Percentiles rank a stretch among this genome's conserved stretches.
Evolutionary conservation across 2,329 filamentous ascomycete species (phyloP).

Genomic region (Coleophoma cylindrospora): DNA sequence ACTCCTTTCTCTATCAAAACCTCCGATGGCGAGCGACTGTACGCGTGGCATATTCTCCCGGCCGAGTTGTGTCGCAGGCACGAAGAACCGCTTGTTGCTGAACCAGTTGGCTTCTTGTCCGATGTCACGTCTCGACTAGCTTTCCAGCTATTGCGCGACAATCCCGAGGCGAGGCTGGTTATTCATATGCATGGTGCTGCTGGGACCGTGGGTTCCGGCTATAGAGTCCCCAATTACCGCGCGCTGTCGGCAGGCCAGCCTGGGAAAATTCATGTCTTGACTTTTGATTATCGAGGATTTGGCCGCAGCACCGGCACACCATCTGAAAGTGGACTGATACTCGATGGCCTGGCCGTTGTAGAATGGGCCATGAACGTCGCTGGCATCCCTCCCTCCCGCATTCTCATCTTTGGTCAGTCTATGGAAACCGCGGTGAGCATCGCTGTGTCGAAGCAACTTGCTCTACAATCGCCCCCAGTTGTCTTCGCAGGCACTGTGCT

Average conservation of each 20-base stretch:
- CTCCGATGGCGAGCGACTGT: constrained; percentile 33
- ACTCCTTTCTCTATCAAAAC: constrained; percentile 41
- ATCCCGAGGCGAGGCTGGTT: constrained; percentile 35
- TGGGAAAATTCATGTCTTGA: constrained; percentile 48
- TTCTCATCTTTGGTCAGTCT: constrained; percentile 55
- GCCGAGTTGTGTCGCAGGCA: constrained; percentile 38
- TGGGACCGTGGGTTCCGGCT: constrained; percentile 42
- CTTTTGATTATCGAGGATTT: constrained; percentile 59
- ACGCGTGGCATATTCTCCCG: constrained; percentile 46
- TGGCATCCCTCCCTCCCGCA: constrained; percentile 45
- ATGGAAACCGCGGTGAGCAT: constrained; percentile 29
- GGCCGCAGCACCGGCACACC: constrained; percentile 47
- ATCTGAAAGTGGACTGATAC: constrained; percentile 48
- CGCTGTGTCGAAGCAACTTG: constrained; percentile 26
- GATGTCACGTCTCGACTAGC: constrained; percentile 29
- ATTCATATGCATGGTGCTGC: constrained; percentile 43
- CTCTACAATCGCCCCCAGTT: constrained; percentile 27
- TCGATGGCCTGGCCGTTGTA: constrained; percentile 46
- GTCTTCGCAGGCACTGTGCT: constrained; percentile 50
- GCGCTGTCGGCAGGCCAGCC: constrained; percentile 45
- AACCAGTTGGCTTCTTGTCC: constrained; percentile 31
- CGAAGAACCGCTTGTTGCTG: constrained; percentile 31
- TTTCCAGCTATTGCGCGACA: constrained; percentile 33
- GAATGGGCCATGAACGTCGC: constrained; percentile 49
- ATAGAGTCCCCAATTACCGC: constrained; percentile 48